Percentiles rank a stretch among this genome's conserved stretches.
Conservation (phyloP, 1,139 yeast species). For the Candida sp. region DNA sequence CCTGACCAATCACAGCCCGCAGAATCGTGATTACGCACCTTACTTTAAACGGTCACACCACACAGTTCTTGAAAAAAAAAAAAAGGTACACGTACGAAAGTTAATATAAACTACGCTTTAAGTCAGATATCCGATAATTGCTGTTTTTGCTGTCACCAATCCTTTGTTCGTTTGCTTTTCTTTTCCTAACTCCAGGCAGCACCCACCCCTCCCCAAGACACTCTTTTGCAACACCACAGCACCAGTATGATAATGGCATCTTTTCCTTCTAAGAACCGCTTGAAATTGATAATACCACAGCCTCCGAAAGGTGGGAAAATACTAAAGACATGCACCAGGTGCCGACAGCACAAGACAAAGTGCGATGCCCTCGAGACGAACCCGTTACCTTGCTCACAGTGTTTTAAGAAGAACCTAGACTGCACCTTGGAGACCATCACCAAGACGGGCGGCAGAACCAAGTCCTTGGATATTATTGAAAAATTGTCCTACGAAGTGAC, state of each 20-base stretch:
- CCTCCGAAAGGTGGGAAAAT: constrained; percentile 22
- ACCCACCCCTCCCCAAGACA: too few relatives aligned
- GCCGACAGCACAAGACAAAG: constrained; percentile 67
- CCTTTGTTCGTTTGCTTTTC: background rate
- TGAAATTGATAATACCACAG: constrained; percentile 25
- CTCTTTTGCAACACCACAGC: background rate
- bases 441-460: constrained; percentile 28
- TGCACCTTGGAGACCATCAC: constrained; percentile 55
- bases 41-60: background rate
- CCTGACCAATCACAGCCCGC: constrained; percentile 6
- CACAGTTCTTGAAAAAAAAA: background rate
- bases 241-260: constrained; percentile 22
- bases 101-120: background rate
- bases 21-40: constrained; percentile 5
- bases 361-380: constrained; percentile 58
- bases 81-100: background rate
- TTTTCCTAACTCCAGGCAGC: background rate
- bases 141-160: background rate
- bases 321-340: constrained; percentile 64
- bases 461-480: constrained; percentile 33
- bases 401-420: constrained; percentile 51
- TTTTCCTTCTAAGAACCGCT: constrained; percentile 23
- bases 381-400: constrained; percentile 63
- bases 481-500: constrained; percentile 32
- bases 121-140: background rate